phyloP scores from a whole-genome alignment of 2,329 filamentous ascomycete species.

The Knoxdaviesia proteae region DNA sequence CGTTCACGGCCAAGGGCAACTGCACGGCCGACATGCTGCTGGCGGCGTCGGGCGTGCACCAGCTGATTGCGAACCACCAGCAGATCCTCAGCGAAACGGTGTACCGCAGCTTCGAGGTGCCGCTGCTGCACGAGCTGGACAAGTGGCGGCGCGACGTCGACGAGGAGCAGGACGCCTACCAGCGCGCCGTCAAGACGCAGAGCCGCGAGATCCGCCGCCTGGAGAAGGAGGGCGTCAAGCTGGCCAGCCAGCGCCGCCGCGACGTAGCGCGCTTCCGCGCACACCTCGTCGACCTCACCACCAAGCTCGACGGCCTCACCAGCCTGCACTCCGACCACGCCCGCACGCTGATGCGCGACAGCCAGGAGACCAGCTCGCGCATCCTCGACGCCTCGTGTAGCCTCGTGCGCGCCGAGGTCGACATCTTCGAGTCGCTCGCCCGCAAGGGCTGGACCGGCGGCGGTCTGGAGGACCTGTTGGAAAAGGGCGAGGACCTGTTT shows the following conservation, averaged over 20 bases:
- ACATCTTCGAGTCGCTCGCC: slow-evolving; percentile 47
- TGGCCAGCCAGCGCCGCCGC: slow-evolving; percentile 36
- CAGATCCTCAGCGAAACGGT: slow-evolving; percentile 50
- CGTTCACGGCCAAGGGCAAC: slow-evolving; percentile 24
- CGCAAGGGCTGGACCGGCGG: slow-evolving; percentile 48
- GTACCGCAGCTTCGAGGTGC: slow-evolving; percentile 47
- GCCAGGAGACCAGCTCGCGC: slow-evolving; percentile 39
- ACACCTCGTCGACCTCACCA: slow-evolving; percentile 42
- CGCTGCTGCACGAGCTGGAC: slow-evolving; percentile 47
- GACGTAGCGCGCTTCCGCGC: slow-evolving; percentile 41
- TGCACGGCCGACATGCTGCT: slow-evolving; percentile 45
- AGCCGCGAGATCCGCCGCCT: slow-evolving; percentile 39
- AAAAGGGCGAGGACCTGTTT: slow-evolving; percentile 41
- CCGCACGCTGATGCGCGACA: slow-evolving; percentile 36
- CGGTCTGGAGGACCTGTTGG: slow-evolving; percentile 43
- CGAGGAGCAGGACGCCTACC: slow-evolving; percentile 42
- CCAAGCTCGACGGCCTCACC: slow-evolving; percentile 40
- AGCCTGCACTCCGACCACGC: slow-evolving; percentile 38
- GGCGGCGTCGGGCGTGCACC: slow-evolving; percentile 41
- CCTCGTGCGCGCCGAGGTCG: slow-evolving; percentile 45
- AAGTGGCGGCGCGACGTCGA: slow-evolving; percentile 41
- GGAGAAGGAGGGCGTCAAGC: slow-evolving; percentile 42
- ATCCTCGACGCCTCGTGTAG: slow-evolving; percentile 46
- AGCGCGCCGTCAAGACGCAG: slow-evolving; percentile 30
- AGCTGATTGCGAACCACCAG: slow-evolving; percentile 48